These are phyloP conservation scores for Remersonia thermophila DNA, from an alignment of 2,329 filamentous ascomycete genomes.

Conservation along the genomic window DNA sequence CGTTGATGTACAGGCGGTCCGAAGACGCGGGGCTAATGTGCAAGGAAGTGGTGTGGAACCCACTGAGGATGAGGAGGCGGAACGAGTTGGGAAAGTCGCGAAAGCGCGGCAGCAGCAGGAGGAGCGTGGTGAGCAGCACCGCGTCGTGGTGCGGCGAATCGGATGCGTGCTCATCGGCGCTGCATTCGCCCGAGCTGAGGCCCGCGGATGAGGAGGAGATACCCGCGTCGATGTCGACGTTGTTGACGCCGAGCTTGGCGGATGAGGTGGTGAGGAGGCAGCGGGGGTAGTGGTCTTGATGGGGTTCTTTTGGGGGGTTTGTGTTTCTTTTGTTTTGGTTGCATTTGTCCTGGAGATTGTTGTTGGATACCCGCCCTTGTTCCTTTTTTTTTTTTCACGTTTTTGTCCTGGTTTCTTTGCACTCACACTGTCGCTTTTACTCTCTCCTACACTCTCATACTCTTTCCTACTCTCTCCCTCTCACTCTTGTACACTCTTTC, in stretches of 20 bases:
- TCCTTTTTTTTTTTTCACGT: too few species aligned
- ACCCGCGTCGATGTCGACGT: too few species aligned
- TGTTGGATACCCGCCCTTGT: neutral
- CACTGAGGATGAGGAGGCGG: slow-evolving; percentile 25
- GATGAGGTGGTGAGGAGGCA: too few species aligned
- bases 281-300: neutral
- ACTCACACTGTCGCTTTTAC: too few species aligned
- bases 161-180: too few species aligned
- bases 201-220: too few species aligned
- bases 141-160: too few species aligned
- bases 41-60: slow-evolving; percentile 22
- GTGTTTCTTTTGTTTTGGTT: neutral
- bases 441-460: too few species aligned
- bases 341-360: neutral
- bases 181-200: too few species aligned
- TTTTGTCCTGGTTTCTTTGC: too few species aligned
- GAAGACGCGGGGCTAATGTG: slow-evolving; percentile 22
- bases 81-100: neutral
- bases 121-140: neutral
- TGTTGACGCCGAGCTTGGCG: too few species aligned
- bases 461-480: neutral
- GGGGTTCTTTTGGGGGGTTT: neutral
- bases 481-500: slow-evolving; percentile 1
- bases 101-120: neutral
- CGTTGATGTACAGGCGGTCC: slow-evolving; percentile 19